A percentile compares a stretch with the other conserved stretches of the same genome.
Conservation (phyloP, 2,329 filamentous ascomycete species). For the Zelopaecilomyces penicillatus region DNA sequence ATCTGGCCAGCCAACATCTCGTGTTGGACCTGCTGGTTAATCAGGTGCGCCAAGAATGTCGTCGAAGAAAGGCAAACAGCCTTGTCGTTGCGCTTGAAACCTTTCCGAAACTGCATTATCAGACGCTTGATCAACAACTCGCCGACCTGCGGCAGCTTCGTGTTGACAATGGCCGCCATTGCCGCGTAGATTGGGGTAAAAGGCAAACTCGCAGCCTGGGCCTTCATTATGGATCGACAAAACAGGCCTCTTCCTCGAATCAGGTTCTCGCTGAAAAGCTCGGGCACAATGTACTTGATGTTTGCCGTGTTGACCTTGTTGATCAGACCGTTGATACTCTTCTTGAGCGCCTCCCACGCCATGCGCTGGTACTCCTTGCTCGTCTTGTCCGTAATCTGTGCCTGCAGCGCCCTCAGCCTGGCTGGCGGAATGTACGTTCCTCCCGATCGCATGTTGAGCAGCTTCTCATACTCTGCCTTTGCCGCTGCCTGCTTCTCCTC, state of each 20-base stretch:
- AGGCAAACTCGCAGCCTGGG: conserved; percentile 87
- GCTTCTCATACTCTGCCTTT: conserved; percentile 88
- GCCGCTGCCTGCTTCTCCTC: conserved; percentile 82
- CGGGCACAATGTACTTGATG: conserved; percentile 94
- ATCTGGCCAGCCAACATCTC: conserved; percentile 93
- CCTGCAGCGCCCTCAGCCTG: conserved; percentile 80
- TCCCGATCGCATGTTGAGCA: conserved; percentile 85
- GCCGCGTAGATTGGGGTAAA: conserved; percentile 96
- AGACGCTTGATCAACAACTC: conserved; percentile 80
- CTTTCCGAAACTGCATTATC: conserved; percentile 89
- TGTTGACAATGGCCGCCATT: conserved; percentile 95
- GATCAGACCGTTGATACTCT: conserved; percentile 96
- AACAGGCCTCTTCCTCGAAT: conserved; percentile 86
- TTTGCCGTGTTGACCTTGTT: conserved; percentile 99
- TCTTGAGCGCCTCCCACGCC: conserved; percentile 98
- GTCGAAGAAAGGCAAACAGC: conserved; percentile 87
- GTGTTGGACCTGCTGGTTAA: conserved; percentile 92
- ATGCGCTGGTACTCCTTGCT: conserved; percentile 98
- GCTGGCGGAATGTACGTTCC: conserved; percentile 96
- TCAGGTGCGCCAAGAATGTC: conserved; percentile 89
- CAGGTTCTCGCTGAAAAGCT: conserved; percentile 91
- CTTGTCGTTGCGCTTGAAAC: conserved; percentile 94
- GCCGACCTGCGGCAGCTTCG: conserved; percentile 89
- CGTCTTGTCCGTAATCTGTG: conserved; percentile 92
- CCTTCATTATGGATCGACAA: conserved; percentile 96